Base-by-base conservation (phyloP, 495 filamentous ascomycete species). In the Parmelia sp. region DNA sequence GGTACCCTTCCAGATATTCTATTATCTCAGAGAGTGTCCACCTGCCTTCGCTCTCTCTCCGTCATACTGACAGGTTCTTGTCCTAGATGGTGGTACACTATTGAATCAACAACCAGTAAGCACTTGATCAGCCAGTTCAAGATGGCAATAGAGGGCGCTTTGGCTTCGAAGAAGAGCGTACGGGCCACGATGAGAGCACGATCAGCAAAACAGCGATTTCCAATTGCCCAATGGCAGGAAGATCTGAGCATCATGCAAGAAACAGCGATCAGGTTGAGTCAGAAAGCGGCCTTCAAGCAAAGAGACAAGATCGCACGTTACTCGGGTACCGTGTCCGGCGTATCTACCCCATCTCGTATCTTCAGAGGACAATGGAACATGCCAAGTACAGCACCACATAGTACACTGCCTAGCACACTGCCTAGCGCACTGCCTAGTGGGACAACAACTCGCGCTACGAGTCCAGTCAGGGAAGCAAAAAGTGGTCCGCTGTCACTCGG, bases 181-280 rank as follows among this genome's bases (percentile, higher is more conserved):
- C 74, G 88, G 57, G 83, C 84, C 0, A 81, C 82, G 71, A 90
- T 92, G 89, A 79, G 89, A 60, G 89, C 89, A 49, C 80, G 86
- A 35, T 88, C 87, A n/a, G 87, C 86, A 4, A 86, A 86, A 68
- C 88, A 92, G 67, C 82, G 89, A 11, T 92, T 91, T 75, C 89
- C 89, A 11, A 87, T 88, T 29, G 84, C 82, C 3, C 84, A 87
- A 63, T 88, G 85, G 85, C 73, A 86, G 42, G 81, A 86, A 67
- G 81, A 85, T 68, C 67, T 88, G 42, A 86, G 86, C 45, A 82
- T 82, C 36, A 75, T 88, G 17, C 83, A 88, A 69, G 77, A 79
- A 23, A 83, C 81, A 11, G 78, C 81, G 2, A 79, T 83, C 58
- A 65, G 61, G 42, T 51, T 69, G n/a, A 69, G 55, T 45, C 66